Conservation (phyloP, 148 eudicot species). For the Rhododendron williamsianum region DNA sequence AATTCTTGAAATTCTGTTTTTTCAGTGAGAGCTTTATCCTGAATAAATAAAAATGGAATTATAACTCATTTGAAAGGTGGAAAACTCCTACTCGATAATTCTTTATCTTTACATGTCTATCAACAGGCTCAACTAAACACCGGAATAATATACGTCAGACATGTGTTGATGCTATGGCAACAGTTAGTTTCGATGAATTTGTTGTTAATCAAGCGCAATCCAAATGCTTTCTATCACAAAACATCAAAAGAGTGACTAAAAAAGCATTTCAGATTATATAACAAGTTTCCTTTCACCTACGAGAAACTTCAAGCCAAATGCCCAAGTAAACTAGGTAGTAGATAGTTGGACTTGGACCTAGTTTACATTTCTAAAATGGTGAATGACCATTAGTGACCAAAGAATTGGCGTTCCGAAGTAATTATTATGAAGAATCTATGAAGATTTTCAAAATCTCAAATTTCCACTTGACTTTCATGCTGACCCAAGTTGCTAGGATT, state of each 20-base stretch:
- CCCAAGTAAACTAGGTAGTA: neutral
- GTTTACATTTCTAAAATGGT: neutral
- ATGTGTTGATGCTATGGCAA: neutral
- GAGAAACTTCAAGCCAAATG: neutral
- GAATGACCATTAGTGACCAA: neutral
- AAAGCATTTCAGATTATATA: neutral
- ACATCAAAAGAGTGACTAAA: neutral
- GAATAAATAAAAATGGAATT: slow-evolving; percentile 3
- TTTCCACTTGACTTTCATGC: neutral
- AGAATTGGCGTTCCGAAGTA: neutral
- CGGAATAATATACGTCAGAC: neutral
- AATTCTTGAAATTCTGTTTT: slow-evolving; percentile 53
- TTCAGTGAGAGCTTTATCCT: slow-evolving; percentile 64
- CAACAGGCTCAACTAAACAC: neutral
- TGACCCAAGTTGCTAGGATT: neutral
- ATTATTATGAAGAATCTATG: neutral
- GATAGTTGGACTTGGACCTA: neutral
- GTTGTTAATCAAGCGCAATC: neutral
- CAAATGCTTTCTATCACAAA: neutral
- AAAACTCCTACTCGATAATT: neutral
- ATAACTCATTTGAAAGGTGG: neutral
- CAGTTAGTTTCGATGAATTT: neutral
- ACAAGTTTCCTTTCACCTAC: neutral
- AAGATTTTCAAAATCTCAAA: neutral
- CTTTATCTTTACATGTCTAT: neutral